Evolutionary conservation across 257 asterid species (phyloP), one percentile per base, ranked within the genome.

Genomic region (Solanum commersonii): DNA sequence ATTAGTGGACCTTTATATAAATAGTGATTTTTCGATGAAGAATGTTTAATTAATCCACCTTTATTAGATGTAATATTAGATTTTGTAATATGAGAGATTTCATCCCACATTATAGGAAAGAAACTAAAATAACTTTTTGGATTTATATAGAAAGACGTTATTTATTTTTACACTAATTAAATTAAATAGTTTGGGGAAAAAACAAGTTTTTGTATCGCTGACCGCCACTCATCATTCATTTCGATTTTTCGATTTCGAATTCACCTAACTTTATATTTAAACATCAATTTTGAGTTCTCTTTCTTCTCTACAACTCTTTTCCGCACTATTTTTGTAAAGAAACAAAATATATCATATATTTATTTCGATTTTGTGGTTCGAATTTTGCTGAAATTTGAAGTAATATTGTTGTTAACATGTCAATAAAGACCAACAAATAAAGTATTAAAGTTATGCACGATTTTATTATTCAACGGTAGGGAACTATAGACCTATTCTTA

Each of bases 201-300:
- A 8, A 6, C 1, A 22, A 22, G 0, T 22, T 60, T 0, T 60
- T 60, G 14, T 60, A n/a, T 23, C 0, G 29, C 1, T 4, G 14
- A 60, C 6, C 3, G 13, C 0, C 0, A 12, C 67, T 60, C 14
- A 60, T 60, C 0, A 60, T 23, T 23, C 6, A n/a, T 2, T 22
- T 60, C 0, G 1, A 60, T 60, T 60, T 60, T 23, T 23, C 0
- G 14, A 9, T 4, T 59, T 59, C 12, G 25, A 8, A 60, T 60
- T 23, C 15, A 60, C 73, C 1, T 25, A 4, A 1, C 34, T 29
- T 25, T 1, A 25, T 65, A 65, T 63, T 63, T 65, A 1, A 5
- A 65, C 18, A 25, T 65, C 49, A 60, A 60, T 23, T 60, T 60
- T 12, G 3, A 23, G 16, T n/a, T 63, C 31, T 63, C 8, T 65